Evolutionary conservation across 129 eudicot species (phyloP), one percentile per base, ranked within the genome.

Genomic region (Flaveria brownii): DNA sequence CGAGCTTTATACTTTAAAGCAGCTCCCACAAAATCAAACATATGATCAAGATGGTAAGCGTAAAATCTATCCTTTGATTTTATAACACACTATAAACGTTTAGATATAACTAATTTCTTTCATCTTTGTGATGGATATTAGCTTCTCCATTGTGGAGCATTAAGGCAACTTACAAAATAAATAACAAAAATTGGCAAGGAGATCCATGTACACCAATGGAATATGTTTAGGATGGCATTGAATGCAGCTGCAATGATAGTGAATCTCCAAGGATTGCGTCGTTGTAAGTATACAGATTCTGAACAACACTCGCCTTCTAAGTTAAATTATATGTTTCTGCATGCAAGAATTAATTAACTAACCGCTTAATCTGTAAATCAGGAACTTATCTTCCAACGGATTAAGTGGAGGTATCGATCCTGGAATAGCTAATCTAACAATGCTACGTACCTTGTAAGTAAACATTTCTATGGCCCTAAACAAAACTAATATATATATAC

Each of bases 201-300:
- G 92, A 88, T 81, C 86, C 92, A 3, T 88, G 89, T 79, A 65
- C 36, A 11, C 86, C 92, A 8, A 57, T 69, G 22, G 81, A 66
- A 25, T 80, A 59, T 72, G 68, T 42, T 18, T 88, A 89, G 88
- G 86, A 78, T 33, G 88, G 89, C 36, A 3, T 88, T 3, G 25
- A 46, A 15, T 88, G 92, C 74, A 83, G 52, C 69, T 80, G 75
- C 54, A 67, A 71, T 51, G 67, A 52, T 45, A 75, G 74, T 0
- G 10, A 45, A 2, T 62, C 20, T 20, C 70, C 84, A 23, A 61
- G 81, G 57, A 80, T 86, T 22, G 45, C 23, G n/a, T 72, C 55
- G 4, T 49, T 86, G 89, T 86, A 86, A 3, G 87, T 42, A 41
- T 2, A 57, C 6, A 5, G 33, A 15, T 59, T 46, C 46, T 49